Conservation (phyloP, 192 early-diverging fungal species). For the Ambispora gerdemannii region DNA sequence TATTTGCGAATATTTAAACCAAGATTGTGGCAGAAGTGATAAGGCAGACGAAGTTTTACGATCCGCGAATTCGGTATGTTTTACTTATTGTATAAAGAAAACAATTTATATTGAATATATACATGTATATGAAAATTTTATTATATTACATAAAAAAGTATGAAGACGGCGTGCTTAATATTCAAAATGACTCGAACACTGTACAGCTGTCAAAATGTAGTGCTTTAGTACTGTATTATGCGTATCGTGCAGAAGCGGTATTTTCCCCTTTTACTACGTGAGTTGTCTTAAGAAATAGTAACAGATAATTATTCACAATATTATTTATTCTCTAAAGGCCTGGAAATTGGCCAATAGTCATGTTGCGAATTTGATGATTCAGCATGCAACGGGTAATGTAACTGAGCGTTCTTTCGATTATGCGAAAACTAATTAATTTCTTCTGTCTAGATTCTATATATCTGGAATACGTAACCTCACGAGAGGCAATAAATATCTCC, state of each 20-base stretch:
- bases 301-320: too few relatives aligned
- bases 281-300: too few relatives aligned
- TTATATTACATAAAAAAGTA: too few relatives aligned
- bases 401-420: not conserved
- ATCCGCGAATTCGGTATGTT: not conserved
- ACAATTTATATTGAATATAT: not conserved
- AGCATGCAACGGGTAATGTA: conserved; percentile 24
- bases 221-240: conserved; percentile 21
- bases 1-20: not conserved
- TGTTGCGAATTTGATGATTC: conserved; percentile 28
- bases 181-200: conserved; percentile 2
- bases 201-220: not conserved
- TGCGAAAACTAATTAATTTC: not conserved
- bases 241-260: conserved; percentile 28
- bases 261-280: not conserved
- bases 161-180: conserved; percentile 16
- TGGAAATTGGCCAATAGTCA: conserved; percentile 29
- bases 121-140: too few relatives aligned
- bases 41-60: conserved; percentile 27
- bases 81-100: not conserved
- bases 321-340: conserved; percentile 21
- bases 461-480: not conserved
- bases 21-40: conserved; percentile 30
- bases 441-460: conserved; percentile 2
- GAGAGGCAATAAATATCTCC: conserved; percentile 7